Evolutionary conservation across 805 yeast species (phyloP).

Genomic region (Nakazawaea ambrosiae): DNA sequence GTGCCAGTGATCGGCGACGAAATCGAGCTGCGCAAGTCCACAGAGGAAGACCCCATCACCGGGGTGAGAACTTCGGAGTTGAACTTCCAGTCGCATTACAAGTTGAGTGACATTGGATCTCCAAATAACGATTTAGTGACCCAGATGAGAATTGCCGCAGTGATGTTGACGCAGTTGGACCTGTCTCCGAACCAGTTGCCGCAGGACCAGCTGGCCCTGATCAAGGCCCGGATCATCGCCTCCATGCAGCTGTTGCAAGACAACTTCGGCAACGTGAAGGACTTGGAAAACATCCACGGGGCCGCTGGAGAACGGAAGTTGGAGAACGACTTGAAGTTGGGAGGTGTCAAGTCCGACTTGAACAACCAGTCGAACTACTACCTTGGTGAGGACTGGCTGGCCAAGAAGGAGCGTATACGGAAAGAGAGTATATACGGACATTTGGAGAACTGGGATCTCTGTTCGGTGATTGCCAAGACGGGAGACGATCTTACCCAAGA

Average conservation of each 20-base stretch:
- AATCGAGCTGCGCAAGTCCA: conserved; percentile 11
- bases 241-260: conserved; percentile 75
- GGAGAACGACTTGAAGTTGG: conserved; percentile 86
- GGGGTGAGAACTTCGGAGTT: conserved; percentile 18
- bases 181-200: conserved; percentile 46
- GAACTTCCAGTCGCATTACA: conserved; percentile 20
- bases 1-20: conserved; percentile 29
- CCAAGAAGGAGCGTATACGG: conserved; percentile 75
- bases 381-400: conserved; percentile 88
- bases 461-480: conserved; percentile 92
- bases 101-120: conserved; percentile 15
- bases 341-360: conserved; percentile 44
- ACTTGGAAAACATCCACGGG: conserved; percentile 46
- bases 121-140: conserved; percentile 56
- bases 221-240: conserved; percentile 61
- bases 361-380: conserved; percentile 32
- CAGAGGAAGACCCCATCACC: conserved; percentile 2
- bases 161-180: conserved; percentile 88
- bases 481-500: conserved; percentile 96
- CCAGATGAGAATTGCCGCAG: conserved; percentile 94
- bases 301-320: conserved; percentile 87
- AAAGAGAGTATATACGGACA: conserved; percentile 78
- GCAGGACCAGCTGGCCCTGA: conserved; percentile 53
- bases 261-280: conserved; percentile 44
- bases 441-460: conserved; percentile 86